Conservation (phyloP, 108 stramenopile species). For the Mayamaea pseudoterrestris region DNA sequence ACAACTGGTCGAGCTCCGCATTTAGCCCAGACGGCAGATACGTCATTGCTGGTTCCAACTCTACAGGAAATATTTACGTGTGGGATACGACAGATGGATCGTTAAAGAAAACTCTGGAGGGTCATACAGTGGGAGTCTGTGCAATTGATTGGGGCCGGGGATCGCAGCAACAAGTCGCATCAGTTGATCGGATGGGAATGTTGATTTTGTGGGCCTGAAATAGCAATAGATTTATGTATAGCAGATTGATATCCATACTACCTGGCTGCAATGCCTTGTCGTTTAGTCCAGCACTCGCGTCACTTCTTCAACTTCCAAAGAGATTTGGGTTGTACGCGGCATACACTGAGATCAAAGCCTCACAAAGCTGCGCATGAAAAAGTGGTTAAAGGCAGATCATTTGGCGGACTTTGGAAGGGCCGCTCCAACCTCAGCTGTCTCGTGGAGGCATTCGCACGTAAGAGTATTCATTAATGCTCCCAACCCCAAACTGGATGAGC, state of each 20-base stretch:
- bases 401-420: conserved; percentile 48
- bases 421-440: conserved; percentile 27
- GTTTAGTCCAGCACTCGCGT: background rate
- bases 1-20: conserved; percentile 24
- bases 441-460: too few species aligned
- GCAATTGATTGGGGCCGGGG: conserved; percentile 67
- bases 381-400: conserved; percentile 53
- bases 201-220: conserved; percentile 70
- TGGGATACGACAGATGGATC: conserved; percentile 41
- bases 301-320: conserved; percentile 33
- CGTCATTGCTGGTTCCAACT: conserved; percentile 44
- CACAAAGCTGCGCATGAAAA: conserved; percentile 57
- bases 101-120: conserved; percentile 24
- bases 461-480: too few species aligned
- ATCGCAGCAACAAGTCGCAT: conserved; percentile 65
- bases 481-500: too few species aligned
- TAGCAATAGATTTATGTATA: too few species aligned
- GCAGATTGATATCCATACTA: too few species aligned
- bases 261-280: too few species aligned
- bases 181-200: conserved; percentile 59
- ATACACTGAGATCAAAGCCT: conserved; percentile 42
- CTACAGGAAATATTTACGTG: conserved; percentile 54
- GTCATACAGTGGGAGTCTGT: conserved; percentile 41
- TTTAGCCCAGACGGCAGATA: conserved; percentile 55
- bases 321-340: conserved; percentile 52